Percentiles rank a stretch among this genome's conserved stretches.
Conservation (phyloP, 495 filamentous ascomycete genomes). For the Letharia lupina region DNA sequence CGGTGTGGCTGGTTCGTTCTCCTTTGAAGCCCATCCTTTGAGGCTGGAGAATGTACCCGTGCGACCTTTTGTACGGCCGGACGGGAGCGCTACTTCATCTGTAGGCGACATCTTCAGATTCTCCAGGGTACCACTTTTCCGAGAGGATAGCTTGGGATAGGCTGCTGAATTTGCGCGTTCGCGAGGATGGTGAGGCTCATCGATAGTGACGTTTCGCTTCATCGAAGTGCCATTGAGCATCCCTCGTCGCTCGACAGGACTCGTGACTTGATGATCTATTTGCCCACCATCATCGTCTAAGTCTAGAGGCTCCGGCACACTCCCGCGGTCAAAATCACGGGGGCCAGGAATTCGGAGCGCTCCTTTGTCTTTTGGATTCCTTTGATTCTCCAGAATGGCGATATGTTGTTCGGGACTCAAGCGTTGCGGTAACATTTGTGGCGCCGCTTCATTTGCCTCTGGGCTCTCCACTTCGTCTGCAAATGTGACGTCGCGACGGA, state of each 20-base stretch:
- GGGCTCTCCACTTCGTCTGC: slow-evolving; percentile 45
- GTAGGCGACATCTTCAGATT: slow-evolving; percentile 8
- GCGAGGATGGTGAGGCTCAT: slow-evolving; percentile 34
- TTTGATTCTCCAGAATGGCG: slow-evolving; percentile 75
- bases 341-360: slow-evolving; percentile 81
- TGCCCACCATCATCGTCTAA: slow-evolving; percentile 32
- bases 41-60: slow-evolving; percentile 34
- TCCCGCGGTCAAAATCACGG: slow-evolving; percentile 73
- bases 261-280: slow-evolving; percentile 16
- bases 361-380: slow-evolving; percentile 60
- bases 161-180: slow-evolving; percentile 14
- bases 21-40: slow-evolving; percentile 29
- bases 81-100: slow-evolving; percentile 18
- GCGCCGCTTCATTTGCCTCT: slow-evolving; percentile 32
- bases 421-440: slow-evolving; percentile 42
- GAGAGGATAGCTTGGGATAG: slow-evolving; percentile 18
- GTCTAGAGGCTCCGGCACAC: slow-evolving; percentile 55
- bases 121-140: slow-evolving; percentile 14
- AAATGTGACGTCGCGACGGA: slow-evolving; percentile 48
- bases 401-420: slow-evolving; percentile 67
- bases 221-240: slow-evolving; percentile 9
- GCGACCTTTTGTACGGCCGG: slow-evolving; percentile 20
- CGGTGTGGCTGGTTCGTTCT: slow-evolving; percentile 48
- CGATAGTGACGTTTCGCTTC: slow-evolving; percentile 41
- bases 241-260: slow-evolving; percentile 12